These are phyloP conservation scores for Cercophora scortea DNA, from an alignment of 495 filamentous ascomycete species.

Conservation along the genomic window DNA sequence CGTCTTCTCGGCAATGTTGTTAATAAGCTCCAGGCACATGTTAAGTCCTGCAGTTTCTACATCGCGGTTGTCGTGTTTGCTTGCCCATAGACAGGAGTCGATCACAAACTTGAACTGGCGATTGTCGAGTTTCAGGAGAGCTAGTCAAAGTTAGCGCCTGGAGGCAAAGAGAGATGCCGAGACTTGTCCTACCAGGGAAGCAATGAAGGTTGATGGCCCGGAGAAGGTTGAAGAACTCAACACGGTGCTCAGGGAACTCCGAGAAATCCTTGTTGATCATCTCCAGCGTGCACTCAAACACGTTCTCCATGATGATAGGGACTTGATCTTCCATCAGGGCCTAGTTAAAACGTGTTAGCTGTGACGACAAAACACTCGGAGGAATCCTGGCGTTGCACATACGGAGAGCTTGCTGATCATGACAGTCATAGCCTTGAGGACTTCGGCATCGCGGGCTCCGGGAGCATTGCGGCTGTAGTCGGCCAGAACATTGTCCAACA, in stretches of 20 bases:
- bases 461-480: slow-evolving; percentile 98
- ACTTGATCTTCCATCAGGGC: slow-evolving; percentile 97
- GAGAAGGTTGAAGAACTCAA: slow-evolving; percentile 96
- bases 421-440: slow-evolving; percentile 93
- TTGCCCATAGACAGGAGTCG: slow-evolving; percentile 98
- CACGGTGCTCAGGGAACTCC: slow-evolving; percentile 94
- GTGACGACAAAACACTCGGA: too few species aligned
- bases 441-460: slow-evolving; percentile 92
- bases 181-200: slow-evolving; percentile 51
- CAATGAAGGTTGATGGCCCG: slow-evolving; percentile 94
- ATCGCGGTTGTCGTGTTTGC: slow-evolving; percentile 98
- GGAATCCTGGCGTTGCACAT: slow-evolving; percentile 25
- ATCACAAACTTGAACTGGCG: slow-evolving; percentile 99
- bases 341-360: slow-evolving; percentile 19
- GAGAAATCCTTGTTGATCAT: slow-evolving; percentile 99
- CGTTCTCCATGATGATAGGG: slow-evolving; percentile 92
- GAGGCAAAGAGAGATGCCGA: too few species aligned
- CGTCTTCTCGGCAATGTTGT: slow-evolving; percentile 87
- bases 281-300: slow-evolving; percentile 96
- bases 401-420: slow-evolving; percentile 94
- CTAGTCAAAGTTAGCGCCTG: slow-evolving; percentile 19
- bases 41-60: slow-evolving; percentile 96
- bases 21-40: slow-evolving; percentile 98
- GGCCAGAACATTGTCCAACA: slow-evolving; percentile 89
- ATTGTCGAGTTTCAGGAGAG: slow-evolving; percentile 85